Percentiles rank a stretch among this genome's conserved stretches.
Evolutionary conservation across 2,329 filamentous ascomycete species (phyloP).

Genomic region (Verticillium alfalfae): DNA sequence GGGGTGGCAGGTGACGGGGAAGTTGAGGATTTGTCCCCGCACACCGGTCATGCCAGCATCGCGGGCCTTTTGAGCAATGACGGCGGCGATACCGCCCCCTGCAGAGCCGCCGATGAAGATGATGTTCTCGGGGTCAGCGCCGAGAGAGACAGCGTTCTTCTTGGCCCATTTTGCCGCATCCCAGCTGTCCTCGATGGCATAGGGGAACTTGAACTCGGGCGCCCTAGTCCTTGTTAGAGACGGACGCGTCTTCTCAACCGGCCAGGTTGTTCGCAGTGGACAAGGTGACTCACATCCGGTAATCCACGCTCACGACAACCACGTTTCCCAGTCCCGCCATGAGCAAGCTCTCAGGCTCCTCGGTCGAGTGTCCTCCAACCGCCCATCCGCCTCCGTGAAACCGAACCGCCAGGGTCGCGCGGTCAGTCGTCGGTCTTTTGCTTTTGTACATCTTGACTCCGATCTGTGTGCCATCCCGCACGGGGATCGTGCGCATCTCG

Average conservation of each 20-base stretch:
- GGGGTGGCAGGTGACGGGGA: slow-evolving; percentile 28
- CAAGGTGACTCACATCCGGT: slow-evolving; percentile 22
- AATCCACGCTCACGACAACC: slow-evolving; percentile 30
- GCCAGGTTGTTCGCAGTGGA: neutral
- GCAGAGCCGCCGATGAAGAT: slow-evolving; percentile 28
- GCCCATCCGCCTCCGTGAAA: slow-evolving; percentile 31
- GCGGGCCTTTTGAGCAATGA: slow-evolving; percentile 21
- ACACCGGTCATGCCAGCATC: slow-evolving; percentile 24
- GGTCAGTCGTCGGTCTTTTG: slow-evolving; percentile 12
- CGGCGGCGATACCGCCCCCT: slow-evolving; percentile 24
- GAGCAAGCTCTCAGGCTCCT: slow-evolving; percentile 27
- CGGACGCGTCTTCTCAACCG: too few relatives aligned
- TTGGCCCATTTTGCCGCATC: slow-evolving; percentile 30
- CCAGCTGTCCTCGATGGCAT: slow-evolving; percentile 25
- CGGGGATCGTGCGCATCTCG: slow-evolving; percentile 18
- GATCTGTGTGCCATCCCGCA: slow-evolving; percentile 24
- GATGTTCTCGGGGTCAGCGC: slow-evolving; percentile 25
- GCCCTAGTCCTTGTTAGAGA: slow-evolving; percentile 17
- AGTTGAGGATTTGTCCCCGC: slow-evolving; percentile 25
- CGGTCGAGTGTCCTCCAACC: slow-evolving; percentile 25
- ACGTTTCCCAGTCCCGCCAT: slow-evolving; percentile 23
- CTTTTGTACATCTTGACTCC: slow-evolving; percentile 29
- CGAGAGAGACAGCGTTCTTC: slow-evolving; percentile 19
- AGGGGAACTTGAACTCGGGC: slow-evolving; percentile 28
- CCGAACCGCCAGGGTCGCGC: slow-evolving; percentile 14